Evolutionary conservation across 805 yeast genomes (phyloP), one percentile per base, ranked within the genome.

Genomic region (Yamadazyma sp.): DNA sequence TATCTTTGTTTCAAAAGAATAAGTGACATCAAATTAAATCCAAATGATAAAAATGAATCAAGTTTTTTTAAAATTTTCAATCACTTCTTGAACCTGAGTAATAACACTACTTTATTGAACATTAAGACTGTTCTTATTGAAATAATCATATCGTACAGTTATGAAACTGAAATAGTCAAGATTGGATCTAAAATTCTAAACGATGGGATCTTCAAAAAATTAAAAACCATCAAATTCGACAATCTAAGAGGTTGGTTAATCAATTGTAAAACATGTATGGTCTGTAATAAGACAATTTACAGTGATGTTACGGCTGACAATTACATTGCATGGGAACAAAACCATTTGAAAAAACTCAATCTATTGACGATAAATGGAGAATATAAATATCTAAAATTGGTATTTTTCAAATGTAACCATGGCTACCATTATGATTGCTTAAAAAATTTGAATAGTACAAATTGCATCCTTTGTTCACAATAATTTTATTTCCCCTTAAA

Each of bases 251-350:
- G 96, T 0, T 82, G 94, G 87, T 30, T 45, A 7, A 49, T 65
- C 3, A 52, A 40, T n/a, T 45, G 69, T 1, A 61, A 59, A 18
- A 76, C 70, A 31, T 89, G 97, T 55, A 82, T 82, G 23, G 75
- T 82, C 0, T 89, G 97, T 56, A 89, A 86, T 1, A 78, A 78
- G 42, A 62, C 63, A 14, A 60, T 88, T 22, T 81, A 88, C 79
- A 55, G 75, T 1, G 76, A 77, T 1, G 52, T 83, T 2, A 62
- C 69, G 16, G 61, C 75, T 2, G 65, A 60, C 7, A 65, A 73
- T 25, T 73, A 74, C 35, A 66, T 69, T 27, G 63, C 72, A 4
- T 83, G 89, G 89, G 82, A 77, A 48, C 64, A 66, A 18, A 48
- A 59, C 7, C 55, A 61, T 36, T 42, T 36, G 14, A 9, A 23